Base-by-base conservation (phyloP, 2,329 filamentous ascomycete genomes). In the Diaporthe aspalathi region DNA sequence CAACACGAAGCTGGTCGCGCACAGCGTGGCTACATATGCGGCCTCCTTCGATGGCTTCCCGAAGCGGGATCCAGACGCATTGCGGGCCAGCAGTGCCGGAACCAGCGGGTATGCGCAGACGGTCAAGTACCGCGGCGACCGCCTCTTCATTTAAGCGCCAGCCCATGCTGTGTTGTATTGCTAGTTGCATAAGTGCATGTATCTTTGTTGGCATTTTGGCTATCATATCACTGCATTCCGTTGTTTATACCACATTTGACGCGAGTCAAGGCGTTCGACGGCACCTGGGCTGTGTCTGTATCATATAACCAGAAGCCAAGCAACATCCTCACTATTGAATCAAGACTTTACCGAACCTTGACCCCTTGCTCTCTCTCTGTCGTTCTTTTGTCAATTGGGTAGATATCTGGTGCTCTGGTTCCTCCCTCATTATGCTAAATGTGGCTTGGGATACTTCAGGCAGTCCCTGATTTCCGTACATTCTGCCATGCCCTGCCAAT, bases 1-100 rank as follows among this genome's bases (percentile, higher is more conserved):
- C 32, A 91, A 90, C 79, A 88, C 89, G 9, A 88, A 88, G 72
- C 62, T 74, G 24, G 72, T 74, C 4, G 73, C 73, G 4, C 72
- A 74, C 45, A 74, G 72, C 17, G 72, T 74, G 20, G 73, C 73
- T 32, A 74, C 73, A 1, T 74, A 71, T 32, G 73, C 73, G 22
- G 45, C 53, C 11, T 74, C 73, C 4, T 74, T 74, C 38, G 43
- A 74, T 32, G 72, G 70, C 24, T 74, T 74, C 66, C 73, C 73
- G 14, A 52, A 74, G 66, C 70, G 73, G 45, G 66, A 60, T 16
- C 8, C 65, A 1, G 65, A 62, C 47, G 56, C 68, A 16, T 27
- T 67, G 22, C n/a, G 38, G 43, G 50, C 63, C 17, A 60, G 11
- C 22, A 50, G 53, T 50, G 11, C 16, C 6, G 7, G 53, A 17